Evolutionary conservation across 371 early-diverging fungal genomes (phyloP), one percentile per base, ranked within the genome.

Genomic region (Mortierella sp.): DNA sequence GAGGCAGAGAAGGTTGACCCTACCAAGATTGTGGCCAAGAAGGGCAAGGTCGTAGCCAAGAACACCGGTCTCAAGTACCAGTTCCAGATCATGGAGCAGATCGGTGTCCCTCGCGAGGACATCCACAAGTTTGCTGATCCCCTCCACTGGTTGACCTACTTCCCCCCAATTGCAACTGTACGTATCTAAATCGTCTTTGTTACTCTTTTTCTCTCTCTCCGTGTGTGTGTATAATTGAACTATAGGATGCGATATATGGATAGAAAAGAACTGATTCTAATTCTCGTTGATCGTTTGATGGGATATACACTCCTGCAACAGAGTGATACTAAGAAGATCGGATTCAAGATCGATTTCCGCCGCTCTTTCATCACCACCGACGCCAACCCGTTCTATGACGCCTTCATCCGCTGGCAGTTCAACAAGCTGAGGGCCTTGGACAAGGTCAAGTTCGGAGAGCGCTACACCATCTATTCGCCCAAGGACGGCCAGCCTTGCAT

Each of bases 351-450:
- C 43, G 99, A 99, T 83, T 99, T 98, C 99, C 92, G 99, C 61
- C 90, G 99, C 69, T 91, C 96, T 15, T 99, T 99, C 86, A 92
- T 99, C 72, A 99, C 99, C 51, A 99, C 99, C 27, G 99, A 99
- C 73, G 91, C 92, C 65, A 99, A 99, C 82, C 97, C 97, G 47
- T 99, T 95, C 88, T 99, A 97, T 79, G 99, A 99, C 82, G 93
- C 97, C 12, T 99, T 99, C 84, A 92, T 99, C 19, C 92, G 94
- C 64, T 99, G 99, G 99, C 99, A 99, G 81, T 99, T 99, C 88
- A 93, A 92, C 82, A 94, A 92, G 78, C 88, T 99, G 60, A 90
- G 86, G 68, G 84, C 80, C 4, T 81, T 89, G 81, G 76, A 88
- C 41, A 95, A 97, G 84, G 86, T 99, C 78, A 94, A 95, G 80